Base-by-base conservation (phyloP, 805 yeast species). In the Starmerella asiatica region DNA sequence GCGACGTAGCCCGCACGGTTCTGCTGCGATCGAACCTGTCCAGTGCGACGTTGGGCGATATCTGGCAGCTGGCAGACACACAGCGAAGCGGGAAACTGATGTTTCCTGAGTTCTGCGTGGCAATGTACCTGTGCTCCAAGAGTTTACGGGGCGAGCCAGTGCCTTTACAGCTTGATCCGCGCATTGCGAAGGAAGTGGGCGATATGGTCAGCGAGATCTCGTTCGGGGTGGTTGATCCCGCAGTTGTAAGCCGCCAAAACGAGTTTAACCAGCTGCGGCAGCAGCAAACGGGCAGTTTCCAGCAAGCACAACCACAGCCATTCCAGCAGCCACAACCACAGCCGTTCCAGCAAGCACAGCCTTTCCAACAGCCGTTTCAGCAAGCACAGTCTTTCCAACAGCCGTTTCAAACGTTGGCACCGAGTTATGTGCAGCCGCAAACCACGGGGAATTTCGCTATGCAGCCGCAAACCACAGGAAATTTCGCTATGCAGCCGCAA, bases 61-160 rank as follows among this genome's bases (percentile, higher is more conserved):
- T 88, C 45, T 88, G 97, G 97, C 76, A 79, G 19, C 64, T 88
- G 42, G 72, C 93, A n/a, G 97, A 88, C 55, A 78, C 93, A 2
- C 80, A 76, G 51, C 79, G 75, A 52, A 76, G 91, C 6, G 97
- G 97, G 2, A 69, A 75, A 40, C 70, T 88, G 45, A 62, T 88
- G 51, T 88, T 86, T 56, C 97, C 97, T 2, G 96, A 88, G 59
- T 88, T 88, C 66, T 93, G 93, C 14, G 66, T 88, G 48, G 85
- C 94, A 15, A 75, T 88, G 67, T 88, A 85, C 58, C 67, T 88
- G 50, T 85, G 94, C 56, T 79, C 81, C 50, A 61, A 74, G 53
- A 79, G 79, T 0, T 67, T 82, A 50, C 75, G 73, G 51, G 94
- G 94, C 28, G 85, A 81, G 49, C 64, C 76, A 7, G 65, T 86